phyloP scores from a whole-genome alignment of 163 green algal genomes.

The Volvox carteri region DNA sequence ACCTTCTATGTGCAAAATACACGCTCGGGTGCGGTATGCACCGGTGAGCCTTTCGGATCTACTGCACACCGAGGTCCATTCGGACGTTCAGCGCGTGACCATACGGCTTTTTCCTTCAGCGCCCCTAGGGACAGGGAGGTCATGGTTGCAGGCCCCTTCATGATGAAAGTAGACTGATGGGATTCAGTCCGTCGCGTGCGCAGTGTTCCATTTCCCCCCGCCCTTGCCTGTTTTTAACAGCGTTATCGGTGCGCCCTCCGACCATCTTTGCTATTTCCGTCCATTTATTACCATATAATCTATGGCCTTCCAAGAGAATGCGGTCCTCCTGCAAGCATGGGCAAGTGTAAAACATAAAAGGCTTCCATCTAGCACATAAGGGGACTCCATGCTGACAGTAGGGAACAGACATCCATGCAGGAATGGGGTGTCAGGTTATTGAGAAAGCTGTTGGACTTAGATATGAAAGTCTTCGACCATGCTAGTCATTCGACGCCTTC shows the following conservation, averaged over 20 bases:
- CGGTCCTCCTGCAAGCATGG: slow-evolving; percentile 75
- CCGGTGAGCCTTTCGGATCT: no score
- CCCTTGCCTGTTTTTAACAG: slow-evolving; percentile 94
- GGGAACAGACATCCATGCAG: background rate
- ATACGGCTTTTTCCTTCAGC: no score
- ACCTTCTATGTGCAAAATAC: no score
- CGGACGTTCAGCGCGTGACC: no score
- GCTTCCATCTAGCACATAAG: background rate
- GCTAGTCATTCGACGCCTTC: slow-evolving; percentile 10
- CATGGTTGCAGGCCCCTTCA: no score
- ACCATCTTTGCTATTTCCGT: slow-evolving; percentile 94
- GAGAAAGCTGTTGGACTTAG: background rate
- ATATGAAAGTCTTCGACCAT: background rate
- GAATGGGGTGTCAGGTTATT: background rate
- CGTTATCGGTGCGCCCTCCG: slow-evolving; percentile 96
- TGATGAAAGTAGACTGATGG: no score
- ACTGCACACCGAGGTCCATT: no score
- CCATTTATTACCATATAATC: slow-evolving; percentile 93
- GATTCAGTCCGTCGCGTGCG: no score
- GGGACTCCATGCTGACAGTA: background rate
- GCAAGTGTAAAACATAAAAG: background rate
- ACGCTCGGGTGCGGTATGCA: no score
- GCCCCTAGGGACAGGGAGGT: no score
- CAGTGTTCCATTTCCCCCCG: no score
- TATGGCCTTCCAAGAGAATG: slow-evolving; percentile 83